Evolutionary conservation across 2,329 filamentous ascomycete species (phyloP).

Genomic region (Metarhizium humberi): DNA sequence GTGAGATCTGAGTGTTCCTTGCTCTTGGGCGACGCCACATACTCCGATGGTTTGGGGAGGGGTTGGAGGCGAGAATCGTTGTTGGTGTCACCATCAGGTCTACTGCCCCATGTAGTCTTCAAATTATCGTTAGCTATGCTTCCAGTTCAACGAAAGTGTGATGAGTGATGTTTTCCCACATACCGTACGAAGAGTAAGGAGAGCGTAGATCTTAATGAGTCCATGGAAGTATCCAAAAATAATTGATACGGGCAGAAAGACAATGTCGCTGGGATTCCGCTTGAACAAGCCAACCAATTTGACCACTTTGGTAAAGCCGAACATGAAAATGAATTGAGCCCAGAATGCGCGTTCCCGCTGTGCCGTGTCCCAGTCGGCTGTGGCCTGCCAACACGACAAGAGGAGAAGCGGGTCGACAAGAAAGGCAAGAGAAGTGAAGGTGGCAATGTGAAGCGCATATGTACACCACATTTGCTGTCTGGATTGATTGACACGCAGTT

Average conservation of each 20-base stretch:
- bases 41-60: slow-evolving; percentile 30
- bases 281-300: slow-evolving; percentile 83
- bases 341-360: slow-evolving; percentile 47
- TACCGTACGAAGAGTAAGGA: slow-evolving; percentile 76
- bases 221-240: slow-evolving; percentile 90
- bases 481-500: slow-evolving; percentile 3
- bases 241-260: slow-evolving; percentile 76
- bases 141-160: not conserved
- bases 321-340: slow-evolving; percentile 64
- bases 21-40: slow-evolving; percentile 15
- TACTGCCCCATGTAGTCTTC: slow-evolving; percentile 91
- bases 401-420: slow-evolving; percentile 67
- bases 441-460: slow-evolving; percentile 87
- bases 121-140: slow-evolving; percentile 3
- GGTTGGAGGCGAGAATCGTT: slow-evolving; percentile 60
- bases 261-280: slow-evolving; percentile 71
- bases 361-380: slow-evolving; percentile 46
- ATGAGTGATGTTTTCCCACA: slow-evolving; percentile 24
- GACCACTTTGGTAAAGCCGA: slow-evolving; percentile 76
- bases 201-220: slow-evolving; percentile 81
- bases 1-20: no score
- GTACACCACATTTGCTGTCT: slow-evolving; percentile 91
- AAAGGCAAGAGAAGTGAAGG: slow-evolving; percentile 81
- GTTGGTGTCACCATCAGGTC: slow-evolving; percentile 81
- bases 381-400: slow-evolving; percentile 59